These are phyloP conservation scores for Pistacia vera DNA, from an alignment of 345 rosid species.

Conservation along the genomic window DNA sequence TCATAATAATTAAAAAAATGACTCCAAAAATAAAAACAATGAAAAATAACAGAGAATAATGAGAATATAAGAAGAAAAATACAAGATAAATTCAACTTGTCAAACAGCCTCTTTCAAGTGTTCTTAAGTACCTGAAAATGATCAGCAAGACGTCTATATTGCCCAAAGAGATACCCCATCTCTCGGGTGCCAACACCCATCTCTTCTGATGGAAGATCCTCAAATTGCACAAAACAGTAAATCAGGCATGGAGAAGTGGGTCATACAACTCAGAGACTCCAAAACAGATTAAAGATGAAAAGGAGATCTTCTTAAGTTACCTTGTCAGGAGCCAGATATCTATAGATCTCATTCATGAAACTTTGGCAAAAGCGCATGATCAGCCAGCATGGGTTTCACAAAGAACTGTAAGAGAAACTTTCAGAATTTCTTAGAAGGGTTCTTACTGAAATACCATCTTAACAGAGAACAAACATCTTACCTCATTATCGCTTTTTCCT, in stretches of 20 bases:
- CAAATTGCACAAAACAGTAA: constrained; percentile 14
- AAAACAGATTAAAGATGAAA: constrained; percentile 7
- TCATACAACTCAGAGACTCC: constrained; percentile 14
- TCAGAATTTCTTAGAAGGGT: constrained; percentile 27
- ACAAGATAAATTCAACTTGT: background rate
- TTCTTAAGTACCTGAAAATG: constrained; percentile 82
- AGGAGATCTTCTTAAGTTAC: constrained; percentile 35
- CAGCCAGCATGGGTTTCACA: constrained; percentile 46
- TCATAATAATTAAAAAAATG: background rate
- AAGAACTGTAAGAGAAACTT: constrained; percentile 33
- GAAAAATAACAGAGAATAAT: background rate
- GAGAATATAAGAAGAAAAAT: constrained; percentile 7
- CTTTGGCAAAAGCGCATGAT: constrained; percentile 99
- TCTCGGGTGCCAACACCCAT: constrained; percentile 98
- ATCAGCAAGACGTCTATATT: constrained; percentile 91
- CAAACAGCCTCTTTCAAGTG: constrained; percentile 9
- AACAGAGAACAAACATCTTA: constrained; percentile 31
- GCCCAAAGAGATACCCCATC: constrained; percentile 99
- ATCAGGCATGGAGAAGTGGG: constrained; percentile 2
- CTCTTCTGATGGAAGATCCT: constrained; percentile 99
- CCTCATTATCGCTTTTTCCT: constrained; percentile 98
- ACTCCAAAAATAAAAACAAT: constrained; percentile 5
- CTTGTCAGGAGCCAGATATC: constrained; percentile 93
- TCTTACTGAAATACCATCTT: constrained; percentile 11
- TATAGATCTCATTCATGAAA: constrained; percentile 91